phyloP scores from a whole-genome alignment of 2,329 filamentous ascomycete genomes.

The Alternaria burnsii region DNA sequence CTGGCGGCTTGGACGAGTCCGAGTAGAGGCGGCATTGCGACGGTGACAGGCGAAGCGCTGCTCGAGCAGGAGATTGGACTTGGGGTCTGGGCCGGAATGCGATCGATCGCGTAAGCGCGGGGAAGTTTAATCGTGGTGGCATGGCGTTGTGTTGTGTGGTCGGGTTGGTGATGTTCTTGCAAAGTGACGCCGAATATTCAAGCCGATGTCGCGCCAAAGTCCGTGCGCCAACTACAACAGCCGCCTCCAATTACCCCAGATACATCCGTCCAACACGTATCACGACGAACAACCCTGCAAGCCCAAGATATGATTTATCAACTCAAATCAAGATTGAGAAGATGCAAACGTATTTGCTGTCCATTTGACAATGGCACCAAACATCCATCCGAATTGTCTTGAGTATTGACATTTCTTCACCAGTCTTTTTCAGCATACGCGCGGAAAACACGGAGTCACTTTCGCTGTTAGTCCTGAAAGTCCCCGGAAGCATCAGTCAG shows the following conservation, averaged over 20 bases:
- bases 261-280: neutral
- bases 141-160: conserved; percentile 38
- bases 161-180: conserved; percentile 15
- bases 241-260: neutral
- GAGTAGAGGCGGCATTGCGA: conserved; percentile 44
- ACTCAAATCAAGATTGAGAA: neutral
- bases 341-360: neutral
- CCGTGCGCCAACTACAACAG: conserved; percentile 27
- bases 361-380: rapidly evolving
- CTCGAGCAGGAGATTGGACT: conserved; percentile 40
- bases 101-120: conserved; percentile 43
- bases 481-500: neutral
- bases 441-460: neutral
- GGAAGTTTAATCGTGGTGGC: conserved; percentile 50
- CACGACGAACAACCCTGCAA: neutral
- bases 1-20: conserved; percentile 43
- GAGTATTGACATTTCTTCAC: neutral
- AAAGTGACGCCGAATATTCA: conserved; percentile 32
- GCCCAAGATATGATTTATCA: rapidly evolving
- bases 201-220: conserved; percentile 22
- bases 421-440: neutral
- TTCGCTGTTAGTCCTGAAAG: neutral
- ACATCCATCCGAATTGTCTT: neutral
- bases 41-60: conserved; percentile 29
- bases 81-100: conserved; percentile 41